These are phyloP conservation scores for Acanthamoeba sp. DNA, from an alignment of 208 protist species.

Conservation along the genomic window DNA sequence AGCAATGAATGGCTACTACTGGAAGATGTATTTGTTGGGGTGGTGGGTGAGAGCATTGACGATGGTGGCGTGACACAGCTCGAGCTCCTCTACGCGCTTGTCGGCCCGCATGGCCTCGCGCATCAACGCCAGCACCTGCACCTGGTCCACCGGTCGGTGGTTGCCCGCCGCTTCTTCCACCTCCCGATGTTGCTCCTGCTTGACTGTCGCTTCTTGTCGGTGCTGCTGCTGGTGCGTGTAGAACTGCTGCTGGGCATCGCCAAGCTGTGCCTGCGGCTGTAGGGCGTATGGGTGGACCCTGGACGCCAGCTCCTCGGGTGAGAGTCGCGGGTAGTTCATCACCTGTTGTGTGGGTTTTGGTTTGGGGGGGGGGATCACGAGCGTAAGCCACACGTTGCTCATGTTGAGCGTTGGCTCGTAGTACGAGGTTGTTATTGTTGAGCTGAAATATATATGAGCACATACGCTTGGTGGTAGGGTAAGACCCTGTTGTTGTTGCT, in stretches of 20 bases:
- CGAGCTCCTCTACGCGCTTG: conserved; percentile 9
- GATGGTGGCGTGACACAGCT: neutral
- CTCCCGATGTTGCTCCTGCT: no score
- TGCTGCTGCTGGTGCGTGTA: neutral
- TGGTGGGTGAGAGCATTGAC: conserved; percentile 2
- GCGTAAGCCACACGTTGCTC: neutral
- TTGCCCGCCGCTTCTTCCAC: neutral
- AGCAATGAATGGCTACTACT: neutral
- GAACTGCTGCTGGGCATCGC: no score
- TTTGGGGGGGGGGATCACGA: no score
- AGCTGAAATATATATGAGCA: no score
- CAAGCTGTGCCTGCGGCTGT: neutral
- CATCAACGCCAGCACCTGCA: neutral
- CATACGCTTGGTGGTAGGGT: neutral
- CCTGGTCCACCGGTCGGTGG: neutral
- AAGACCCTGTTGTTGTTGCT: neutral
- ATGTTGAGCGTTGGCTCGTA: no score
- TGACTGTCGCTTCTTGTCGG: neutral
- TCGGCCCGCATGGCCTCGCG: conserved; percentile 10
- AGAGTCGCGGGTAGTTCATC: neutral
- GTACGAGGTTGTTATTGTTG: no score
- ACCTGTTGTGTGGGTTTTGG: conserved; percentile 8
- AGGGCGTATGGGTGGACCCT: neutral
- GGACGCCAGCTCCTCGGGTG: neutral
- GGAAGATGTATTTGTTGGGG: neutral